Evolutionary conservation across 768 basidiomycete genomes (phyloP).

Genomic region (Lactifluus pinguis): DNA sequence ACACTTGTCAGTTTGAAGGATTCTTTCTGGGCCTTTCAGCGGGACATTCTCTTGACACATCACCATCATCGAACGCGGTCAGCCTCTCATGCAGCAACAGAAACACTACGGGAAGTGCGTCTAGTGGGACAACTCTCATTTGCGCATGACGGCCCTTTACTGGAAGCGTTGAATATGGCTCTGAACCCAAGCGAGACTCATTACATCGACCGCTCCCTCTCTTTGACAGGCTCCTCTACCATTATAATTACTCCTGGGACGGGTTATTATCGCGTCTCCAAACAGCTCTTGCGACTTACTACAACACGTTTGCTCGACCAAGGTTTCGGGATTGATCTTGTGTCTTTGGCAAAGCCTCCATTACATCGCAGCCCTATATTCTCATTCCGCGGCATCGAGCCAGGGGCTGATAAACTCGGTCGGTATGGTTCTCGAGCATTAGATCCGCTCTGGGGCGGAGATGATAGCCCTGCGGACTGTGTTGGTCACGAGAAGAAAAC

Average conservation of each 20-base stretch:
- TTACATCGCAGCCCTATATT: conserved; percentile 92
- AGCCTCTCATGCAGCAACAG: conserved; percentile 25
- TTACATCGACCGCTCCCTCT: conserved; percentile 90
- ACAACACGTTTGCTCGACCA: conserved; percentile 92
- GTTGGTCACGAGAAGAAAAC: conserved; percentile 37
- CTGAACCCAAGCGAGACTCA: conserved; percentile 91
- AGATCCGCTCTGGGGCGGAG: conserved; percentile 72
- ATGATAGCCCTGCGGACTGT: conserved; percentile 36
- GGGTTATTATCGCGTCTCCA: conserved; percentile 88
- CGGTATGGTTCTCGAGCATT: conserved; percentile 39
- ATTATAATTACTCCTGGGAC: conserved; percentile 90
- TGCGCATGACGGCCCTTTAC: conserved; percentile 91
- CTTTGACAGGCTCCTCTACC: conserved; percentile 75
- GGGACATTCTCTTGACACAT: conserved; percentile 83
- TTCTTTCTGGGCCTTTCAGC: conserved; percentile 84
- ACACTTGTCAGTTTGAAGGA: conserved; percentile 82
- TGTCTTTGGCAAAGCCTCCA: conserved; percentile 85
- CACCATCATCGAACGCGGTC: conserved; percentile 69
- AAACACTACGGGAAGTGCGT: conserved; percentile 44
- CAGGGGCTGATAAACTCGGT: conserved; percentile 39
- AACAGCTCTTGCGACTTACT: conserved; percentile 80
- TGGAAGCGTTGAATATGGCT: conserved; percentile 89
- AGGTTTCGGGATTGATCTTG: conserved; percentile 82
- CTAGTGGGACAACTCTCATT: conserved; percentile 72
- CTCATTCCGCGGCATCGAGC: conserved; percentile 68